These are phyloP conservation scores for Holtermanniella nyarrowii DNA, from an alignment of 768 basidiomycete genomes.

Conservation along the genomic window DNA sequence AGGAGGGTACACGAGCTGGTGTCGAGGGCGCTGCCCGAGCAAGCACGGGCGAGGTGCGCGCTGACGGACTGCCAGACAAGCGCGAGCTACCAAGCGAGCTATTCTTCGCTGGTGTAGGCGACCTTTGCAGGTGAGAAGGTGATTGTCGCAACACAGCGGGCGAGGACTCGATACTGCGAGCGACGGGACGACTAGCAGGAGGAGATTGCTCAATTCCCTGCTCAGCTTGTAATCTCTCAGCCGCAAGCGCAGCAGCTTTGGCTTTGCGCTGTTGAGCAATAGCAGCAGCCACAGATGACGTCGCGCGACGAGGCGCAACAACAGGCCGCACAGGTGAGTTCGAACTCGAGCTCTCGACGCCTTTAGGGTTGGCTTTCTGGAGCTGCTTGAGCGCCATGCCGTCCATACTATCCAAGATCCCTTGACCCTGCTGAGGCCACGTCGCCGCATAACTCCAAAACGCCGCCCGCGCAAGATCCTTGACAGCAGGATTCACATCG, in stretches of 20 bases:
- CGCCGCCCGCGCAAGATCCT: conserved; percentile 57
- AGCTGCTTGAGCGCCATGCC: conserved; percentile 62
- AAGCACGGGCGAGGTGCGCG: neutral
- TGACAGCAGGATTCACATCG: conserved; percentile 70
- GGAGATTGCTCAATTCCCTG: conserved; percentile 54
- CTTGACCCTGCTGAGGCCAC: conserved; percentile 61
- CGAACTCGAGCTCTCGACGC: conserved; percentile 11
- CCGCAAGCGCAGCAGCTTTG: conserved; percentile 54
- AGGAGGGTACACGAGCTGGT: neutral
- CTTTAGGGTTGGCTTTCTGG: conserved; percentile 68
- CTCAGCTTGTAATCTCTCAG: conserved; percentile 38
- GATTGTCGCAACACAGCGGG: too few species aligned
- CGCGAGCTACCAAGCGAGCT: neutral
- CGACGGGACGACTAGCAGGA: neutral
- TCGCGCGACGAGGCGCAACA: conserved; percentile 56
- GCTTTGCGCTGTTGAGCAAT: conserved; percentile 85
- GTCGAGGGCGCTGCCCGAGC: neutral
- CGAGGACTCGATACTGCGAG: neutral
- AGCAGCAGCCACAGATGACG: conserved; percentile 70
- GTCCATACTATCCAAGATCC: conserved; percentile 61
- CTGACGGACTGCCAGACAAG: too few species aligned
- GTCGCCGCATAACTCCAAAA: conserved; percentile 73
- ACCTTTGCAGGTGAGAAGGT: neutral
- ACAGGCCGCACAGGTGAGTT: conserved; percentile 44
- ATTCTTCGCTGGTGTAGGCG: neutral